Evolutionary conservation across 257 asterid species (phyloP).

Genomic region (Nicotiana attenuata): DNA sequence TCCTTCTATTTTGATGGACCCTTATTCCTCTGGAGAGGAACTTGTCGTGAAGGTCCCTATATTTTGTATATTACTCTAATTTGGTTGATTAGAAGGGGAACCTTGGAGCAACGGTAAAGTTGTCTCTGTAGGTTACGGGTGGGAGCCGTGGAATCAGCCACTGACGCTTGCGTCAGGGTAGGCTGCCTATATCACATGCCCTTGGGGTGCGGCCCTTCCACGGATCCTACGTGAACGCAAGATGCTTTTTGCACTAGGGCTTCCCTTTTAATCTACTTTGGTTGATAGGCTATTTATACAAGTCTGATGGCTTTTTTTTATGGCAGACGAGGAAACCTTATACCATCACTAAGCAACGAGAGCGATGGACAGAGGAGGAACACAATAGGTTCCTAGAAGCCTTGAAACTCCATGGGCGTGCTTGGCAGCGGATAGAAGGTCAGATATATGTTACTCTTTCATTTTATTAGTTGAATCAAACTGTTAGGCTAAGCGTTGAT

Average conservation of each 20-base stretch:
- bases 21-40: constrained; percentile 87
- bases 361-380: constrained; percentile 99
- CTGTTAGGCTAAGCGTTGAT: not conserved
- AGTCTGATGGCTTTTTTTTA: constrained; percentile 7
- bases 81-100: no score
- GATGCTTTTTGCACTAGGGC: no score
- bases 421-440: constrained; percentile 99
- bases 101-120: no score
- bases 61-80: not conserved
- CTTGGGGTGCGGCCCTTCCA: no score
- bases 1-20: constrained; percentile 58
- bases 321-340: constrained; percentile 88
- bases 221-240: no score
- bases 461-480: not conserved
- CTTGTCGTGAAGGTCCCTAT: constrained; percentile 57
- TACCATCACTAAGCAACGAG: constrained; percentile 95
- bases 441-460: not conserved
- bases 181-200: no score
- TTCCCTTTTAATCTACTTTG: not conserved
- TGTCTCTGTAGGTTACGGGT: no score
- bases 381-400: constrained; percentile 88
- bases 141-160: no score
- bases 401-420: constrained; percentile 92
- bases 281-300: not conserved
- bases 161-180: no score